Base-by-base conservation (phyloP, 2,329 filamentous ascomycete genomes). In the Huntiella decipiens region DNA sequence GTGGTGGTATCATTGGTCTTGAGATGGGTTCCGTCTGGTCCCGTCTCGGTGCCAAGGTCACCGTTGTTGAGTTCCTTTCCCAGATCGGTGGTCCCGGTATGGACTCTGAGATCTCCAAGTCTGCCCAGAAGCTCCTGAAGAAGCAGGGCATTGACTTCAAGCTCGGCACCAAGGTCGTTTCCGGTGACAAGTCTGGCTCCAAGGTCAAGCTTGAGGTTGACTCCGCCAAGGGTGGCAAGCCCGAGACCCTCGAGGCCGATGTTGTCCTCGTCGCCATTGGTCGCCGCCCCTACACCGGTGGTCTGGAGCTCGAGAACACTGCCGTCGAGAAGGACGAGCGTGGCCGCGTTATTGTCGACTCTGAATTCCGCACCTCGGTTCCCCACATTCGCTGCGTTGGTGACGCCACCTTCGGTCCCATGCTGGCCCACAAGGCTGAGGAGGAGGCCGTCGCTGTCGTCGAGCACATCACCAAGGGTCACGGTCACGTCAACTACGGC, bases 1-100 rank as follows among this genome's bases (percentile, higher is more conserved):
- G 91, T 56, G 91, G 91, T 61, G 91, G 91, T 63, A 98, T 98
- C 63, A 98, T 98, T 58, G 91, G 91, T 61, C 77, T 98, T 37
- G 91, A 98, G 67, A 98, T 98, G 91, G 85, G 70, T 53, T 96
- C 88, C 45, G 91, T 98, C 45, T 98, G 91, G 91, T 94, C 86
- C 51, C 77, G 91, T 57, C 72, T 98, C 51, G 91, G 91, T 52
- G 65, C 86, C 53, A 84, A 96, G 66, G 91, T 98, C 50, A 98
- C 91, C 51, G 87, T 98, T 49, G 87, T 98, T 48, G 91, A 98
- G 66, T 98, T 91, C 67, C 71, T 98, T 48, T 77, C 79, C 57
- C 87, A 95, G 69, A 96, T 98, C 54, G 91, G 91, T 64, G 91
- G 91, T 49, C 91, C 91, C 42, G 91, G 91, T 56, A 98, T 98